These are phyloP conservation scores for Lolium perenne DNA, from an alignment of 176 grass and related monocot genomes.

Conservation along the genomic window DNA sequence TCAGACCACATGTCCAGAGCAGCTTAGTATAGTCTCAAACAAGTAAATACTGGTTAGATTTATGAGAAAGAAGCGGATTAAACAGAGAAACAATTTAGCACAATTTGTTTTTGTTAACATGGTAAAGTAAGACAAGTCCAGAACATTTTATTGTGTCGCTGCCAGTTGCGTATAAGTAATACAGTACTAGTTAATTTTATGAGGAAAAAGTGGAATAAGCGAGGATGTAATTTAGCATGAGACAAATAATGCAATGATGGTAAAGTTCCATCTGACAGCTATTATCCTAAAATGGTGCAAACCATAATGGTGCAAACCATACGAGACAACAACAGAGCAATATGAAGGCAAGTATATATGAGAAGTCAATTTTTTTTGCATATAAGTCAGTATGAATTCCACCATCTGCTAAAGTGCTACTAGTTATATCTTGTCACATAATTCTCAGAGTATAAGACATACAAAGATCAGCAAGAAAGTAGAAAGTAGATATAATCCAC, in stretches of 20 bases:
- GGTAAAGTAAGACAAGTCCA: slow-evolving; percentile 19
- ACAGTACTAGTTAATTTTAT: slow-evolving; percentile 27
- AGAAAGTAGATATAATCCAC: neutral
- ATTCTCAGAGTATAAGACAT: slow-evolving; percentile 21
- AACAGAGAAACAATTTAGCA: slow-evolving; percentile 24
- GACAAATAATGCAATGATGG: neutral
- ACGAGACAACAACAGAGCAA: slow-evolving; percentile 1
- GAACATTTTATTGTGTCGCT: too few relatives aligned
- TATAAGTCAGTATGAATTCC: slow-evolving; percentile 23
- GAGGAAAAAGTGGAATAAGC: slow-evolving; percentile 31
- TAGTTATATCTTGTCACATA: slow-evolving; percentile 10
- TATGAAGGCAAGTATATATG: slow-evolving; percentile 29
- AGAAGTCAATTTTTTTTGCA: neutral
- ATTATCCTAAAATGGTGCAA: slow-evolving; percentile 6
- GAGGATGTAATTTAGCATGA: slow-evolving; percentile 8
- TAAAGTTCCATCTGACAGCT: neutral
- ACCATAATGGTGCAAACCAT: too few relatives aligned
- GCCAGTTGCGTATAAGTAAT: neutral
- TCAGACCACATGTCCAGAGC: slow-evolving; percentile 34
- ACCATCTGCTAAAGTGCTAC: neutral
- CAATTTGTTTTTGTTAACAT: neutral
- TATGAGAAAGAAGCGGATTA: slow-evolving; percentile 23
- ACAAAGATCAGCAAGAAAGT: slow-evolving; percentile 25
- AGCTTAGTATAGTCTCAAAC: slow-evolving; percentile 9
- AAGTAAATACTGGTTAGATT: slow-evolving; percentile 24